Base-by-base conservation (phyloP, 139 green algal species). In the Chlamydomonas asymmetrica region DNA sequence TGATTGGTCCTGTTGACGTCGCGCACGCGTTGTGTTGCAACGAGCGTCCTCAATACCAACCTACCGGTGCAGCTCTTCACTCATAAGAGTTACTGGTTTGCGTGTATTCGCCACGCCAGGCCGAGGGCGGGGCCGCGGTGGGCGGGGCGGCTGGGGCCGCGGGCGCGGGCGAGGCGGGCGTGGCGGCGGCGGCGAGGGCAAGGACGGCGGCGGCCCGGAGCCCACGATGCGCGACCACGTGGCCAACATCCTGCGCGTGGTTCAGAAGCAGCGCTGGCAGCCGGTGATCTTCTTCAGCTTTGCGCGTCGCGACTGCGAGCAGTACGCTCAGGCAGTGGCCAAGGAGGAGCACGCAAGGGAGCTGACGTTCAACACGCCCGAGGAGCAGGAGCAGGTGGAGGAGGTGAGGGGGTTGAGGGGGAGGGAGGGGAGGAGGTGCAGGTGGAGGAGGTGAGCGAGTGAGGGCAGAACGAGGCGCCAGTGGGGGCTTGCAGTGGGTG, bases 221-320 rank as follows among this genome's bases (percentile, higher is more conserved):
- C 9, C 52, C 23, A 52, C 64, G 27, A 74, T 74, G 68, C 68
- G 68, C 27, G 68, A 52, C 56, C 75, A 86, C 50, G 74, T 87
- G 29, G 79, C 82, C 43, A 75, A 85, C n/a, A 81, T 79, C 66
- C 76, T 74, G 27, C 35, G 37, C 52, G 68, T 74, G 57, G 16
- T 96, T 68, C 87, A 94, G 75, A 73, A 89, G 25, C 71, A 81
- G 50, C 57, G 86, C 1, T 90, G 93, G 45, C 70, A 97, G 35
- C 96, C 96, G 0, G 87, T 93, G 52, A 98, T 99, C 61, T 87
- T 98, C 31, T 99, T 99, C 81, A 90, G 77, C 81, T 99, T 99
- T 79, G 89, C 96, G 76, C 93, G 89, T 39, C 88, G 96, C 67
- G 41, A 82, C 60, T 88, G 91, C 69, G 85, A 87, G n/a, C 65